phyloP scores from a whole-genome alignment of 192 early-diverging fungal genomes.

The Chytriomyces sp. region DNA sequence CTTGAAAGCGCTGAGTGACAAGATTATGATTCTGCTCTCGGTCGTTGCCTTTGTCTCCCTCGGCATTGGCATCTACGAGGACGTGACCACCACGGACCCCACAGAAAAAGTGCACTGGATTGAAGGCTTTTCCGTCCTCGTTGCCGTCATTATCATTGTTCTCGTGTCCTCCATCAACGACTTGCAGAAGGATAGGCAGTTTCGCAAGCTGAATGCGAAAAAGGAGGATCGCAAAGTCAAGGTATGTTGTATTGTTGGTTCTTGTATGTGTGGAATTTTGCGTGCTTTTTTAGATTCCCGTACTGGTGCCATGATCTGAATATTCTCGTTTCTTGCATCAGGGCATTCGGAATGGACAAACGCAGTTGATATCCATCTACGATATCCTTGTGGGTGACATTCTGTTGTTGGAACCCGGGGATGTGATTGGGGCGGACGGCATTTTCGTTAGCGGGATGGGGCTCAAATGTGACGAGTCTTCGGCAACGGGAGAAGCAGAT shows the following conservation, averaged over 20 bases:
- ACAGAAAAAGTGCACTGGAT: conserved; percentile 37
- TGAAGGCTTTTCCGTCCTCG: conserved; percentile 79
- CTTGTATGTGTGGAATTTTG: too few relatives aligned
- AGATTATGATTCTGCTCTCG: conserved; percentile 77
- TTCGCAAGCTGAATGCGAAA: conserved; percentile 83
- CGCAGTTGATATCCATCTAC: conserved; percentile 72
- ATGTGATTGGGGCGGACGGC: conserved; percentile 93
- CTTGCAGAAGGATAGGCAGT: conserved; percentile 87
- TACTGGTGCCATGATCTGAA: conserved; percentile 84
- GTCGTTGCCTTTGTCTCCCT: conserved; percentile 85
- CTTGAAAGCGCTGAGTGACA: conserved; percentile 46
- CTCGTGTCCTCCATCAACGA: conserved; percentile 27
- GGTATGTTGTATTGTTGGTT: too few relatives aligned
- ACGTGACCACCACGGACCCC: conserved; percentile 62
- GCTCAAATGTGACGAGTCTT: conserved; percentile 85
- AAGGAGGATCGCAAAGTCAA: conserved; percentile 83
- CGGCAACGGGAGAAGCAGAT: conserved; percentile 90
- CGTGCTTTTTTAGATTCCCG: conserved; percentile 58
- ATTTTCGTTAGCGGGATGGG: conserved; percentile 79
- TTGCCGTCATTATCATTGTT: conserved; percentile 49
- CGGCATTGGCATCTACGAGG: conserved; percentile 84
- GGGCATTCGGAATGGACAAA: conserved; percentile 73
- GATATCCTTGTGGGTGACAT: conserved; percentile 94
- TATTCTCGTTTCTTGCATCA: conserved; percentile 39
- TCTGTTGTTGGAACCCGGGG: conserved; percentile 84